These are phyloP conservation scores for Coprinopsis strossmayeri DNA, from an alignment of 768 basidiomycete genomes.

Conservation along the genomic window DNA sequence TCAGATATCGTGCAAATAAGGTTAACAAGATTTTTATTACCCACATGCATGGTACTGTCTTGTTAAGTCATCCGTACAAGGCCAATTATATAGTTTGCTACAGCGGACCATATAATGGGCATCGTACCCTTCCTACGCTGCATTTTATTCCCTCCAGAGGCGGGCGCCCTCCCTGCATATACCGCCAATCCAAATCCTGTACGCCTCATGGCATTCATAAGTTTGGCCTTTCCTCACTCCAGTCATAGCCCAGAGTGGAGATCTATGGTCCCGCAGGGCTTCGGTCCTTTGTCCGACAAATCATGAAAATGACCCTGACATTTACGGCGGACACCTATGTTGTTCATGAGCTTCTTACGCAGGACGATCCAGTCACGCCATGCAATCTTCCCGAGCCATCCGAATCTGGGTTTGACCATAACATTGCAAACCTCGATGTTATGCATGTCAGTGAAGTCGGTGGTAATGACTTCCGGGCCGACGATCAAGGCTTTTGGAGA, in stretches of 20 bases:
- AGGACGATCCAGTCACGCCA: constrained; percentile 46
- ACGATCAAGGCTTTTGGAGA: constrained; percentile 60
- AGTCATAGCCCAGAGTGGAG: constrained; percentile 47
- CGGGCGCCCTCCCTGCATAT: constrained; percentile 12
- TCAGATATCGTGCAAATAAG: constrained; percentile 32
- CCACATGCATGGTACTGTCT: constrained; percentile 66
- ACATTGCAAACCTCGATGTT: constrained; percentile 23
- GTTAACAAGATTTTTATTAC: constrained; percentile 75
- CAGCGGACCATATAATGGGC: constrained; percentile 73
- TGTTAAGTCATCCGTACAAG: neutral
- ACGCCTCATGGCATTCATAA: constrained; percentile 8
- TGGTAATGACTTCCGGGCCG: constrained; percentile 53
- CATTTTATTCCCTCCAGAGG: constrained; percentile 42
- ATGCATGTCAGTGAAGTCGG: constrained; percentile 59
- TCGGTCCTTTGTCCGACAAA: constrained; percentile 66
- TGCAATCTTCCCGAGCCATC: constrained; percentile 29
- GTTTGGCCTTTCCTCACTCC: constrained; percentile 9
- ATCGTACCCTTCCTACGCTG: constrained; percentile 60
- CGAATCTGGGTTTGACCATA: constrained; percentile 10
- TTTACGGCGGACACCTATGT: constrained; percentile 55
- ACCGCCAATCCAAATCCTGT: constrained; percentile 18
- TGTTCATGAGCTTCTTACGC: constrained; percentile 71
- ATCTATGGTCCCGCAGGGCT: constrained; percentile 79
- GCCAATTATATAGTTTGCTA: constrained; percentile 3
- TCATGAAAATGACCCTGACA: constrained; percentile 62